These are phyloP conservation scores for Coprinopsis cinerea DNA, from an alignment of 768 basidiomycete species.

Conservation along the genomic window DNA sequence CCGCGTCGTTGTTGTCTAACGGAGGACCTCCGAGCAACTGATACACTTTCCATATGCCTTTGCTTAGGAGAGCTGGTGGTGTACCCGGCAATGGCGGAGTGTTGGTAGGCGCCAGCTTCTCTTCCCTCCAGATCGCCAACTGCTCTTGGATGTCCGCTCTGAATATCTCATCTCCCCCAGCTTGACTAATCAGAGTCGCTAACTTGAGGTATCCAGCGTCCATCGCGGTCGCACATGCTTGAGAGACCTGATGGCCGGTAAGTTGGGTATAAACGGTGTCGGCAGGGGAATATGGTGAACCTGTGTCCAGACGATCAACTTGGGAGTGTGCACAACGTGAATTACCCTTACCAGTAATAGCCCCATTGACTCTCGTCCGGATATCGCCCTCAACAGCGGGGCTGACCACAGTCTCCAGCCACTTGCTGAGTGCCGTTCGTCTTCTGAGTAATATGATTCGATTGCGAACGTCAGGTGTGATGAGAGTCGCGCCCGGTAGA, in stretches of 20 bases:
- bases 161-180: constrained; percentile 71
- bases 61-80: constrained; percentile 36
- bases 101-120: constrained; percentile 36
- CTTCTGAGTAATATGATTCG: constrained; percentile 61
- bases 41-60: constrained; percentile 72
- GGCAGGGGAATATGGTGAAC: constrained; percentile 30
- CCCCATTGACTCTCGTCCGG: constrained; percentile 23
- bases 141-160: constrained; percentile 69
- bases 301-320: constrained; percentile 13
- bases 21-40: constrained; percentile 68
- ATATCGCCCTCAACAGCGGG: constrained; percentile 70
- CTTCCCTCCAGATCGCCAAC: constrained; percentile 75
- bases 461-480: constrained; percentile 57
- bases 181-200: constrained; percentile 85
- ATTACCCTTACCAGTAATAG: constrained; percentile 21
- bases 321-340: neutral
- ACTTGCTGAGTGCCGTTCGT: constrained; percentile 73
- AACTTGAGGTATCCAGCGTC: constrained; percentile 78
- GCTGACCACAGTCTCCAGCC: constrained; percentile 74
- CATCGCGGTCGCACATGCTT: constrained; percentile 69
- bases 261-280: constrained; percentile 71
- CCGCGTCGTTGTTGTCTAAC: constrained; percentile 48
- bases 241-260: constrained; percentile 83
- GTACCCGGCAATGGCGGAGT: constrained; percentile 20
- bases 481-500: constrained; percentile 21